Evolutionary conservation across 768 basidiomycete species (phyloP).

Genomic region (Mrakia frigida): DNA sequence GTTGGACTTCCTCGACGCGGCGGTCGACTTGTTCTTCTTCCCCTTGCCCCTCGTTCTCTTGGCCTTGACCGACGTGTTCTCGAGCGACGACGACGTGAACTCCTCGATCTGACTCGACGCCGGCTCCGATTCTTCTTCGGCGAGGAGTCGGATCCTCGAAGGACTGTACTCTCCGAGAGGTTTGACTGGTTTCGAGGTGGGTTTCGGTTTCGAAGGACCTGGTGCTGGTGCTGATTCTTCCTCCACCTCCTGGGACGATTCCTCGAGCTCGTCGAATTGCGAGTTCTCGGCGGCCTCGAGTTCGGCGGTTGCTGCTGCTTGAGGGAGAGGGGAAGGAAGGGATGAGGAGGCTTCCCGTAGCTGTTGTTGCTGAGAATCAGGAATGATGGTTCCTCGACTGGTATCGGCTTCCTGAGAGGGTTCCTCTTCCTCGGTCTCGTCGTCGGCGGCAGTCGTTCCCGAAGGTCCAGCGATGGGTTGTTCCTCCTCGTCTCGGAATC

Average conservation of each 20-base stretch:
- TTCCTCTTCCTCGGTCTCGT: background rate
- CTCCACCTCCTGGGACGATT: background rate
- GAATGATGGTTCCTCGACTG: background rate
- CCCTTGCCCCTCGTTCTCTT: background rate
- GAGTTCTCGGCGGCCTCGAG: background rate
- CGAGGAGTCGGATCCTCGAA: background rate
- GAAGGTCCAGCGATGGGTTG: background rate
- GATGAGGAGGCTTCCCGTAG: background rate
- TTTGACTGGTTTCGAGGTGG: background rate
- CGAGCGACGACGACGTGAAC: conserved; percentile 7
- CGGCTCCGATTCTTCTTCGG: background rate
- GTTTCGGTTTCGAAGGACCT: no score
- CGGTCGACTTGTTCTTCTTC: background rate
- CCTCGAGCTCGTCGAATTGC: background rate
- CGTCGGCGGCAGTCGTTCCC: background rate
- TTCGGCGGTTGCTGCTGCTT: background rate
- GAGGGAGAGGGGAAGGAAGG: background rate
- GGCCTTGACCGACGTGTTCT: background rate
- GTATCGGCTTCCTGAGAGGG: background rate
- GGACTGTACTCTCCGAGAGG: background rate
- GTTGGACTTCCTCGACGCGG: background rate
- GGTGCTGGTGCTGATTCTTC: background rate
- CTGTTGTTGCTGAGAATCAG: conserved; percentile 3
- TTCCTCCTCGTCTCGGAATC: background rate
- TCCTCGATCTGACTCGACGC: conserved; percentile 6